These are phyloP conservation scores for Malus orientalis DNA, from an alignment of 306 rosid genomes.

Conservation along the genomic window DNA sequence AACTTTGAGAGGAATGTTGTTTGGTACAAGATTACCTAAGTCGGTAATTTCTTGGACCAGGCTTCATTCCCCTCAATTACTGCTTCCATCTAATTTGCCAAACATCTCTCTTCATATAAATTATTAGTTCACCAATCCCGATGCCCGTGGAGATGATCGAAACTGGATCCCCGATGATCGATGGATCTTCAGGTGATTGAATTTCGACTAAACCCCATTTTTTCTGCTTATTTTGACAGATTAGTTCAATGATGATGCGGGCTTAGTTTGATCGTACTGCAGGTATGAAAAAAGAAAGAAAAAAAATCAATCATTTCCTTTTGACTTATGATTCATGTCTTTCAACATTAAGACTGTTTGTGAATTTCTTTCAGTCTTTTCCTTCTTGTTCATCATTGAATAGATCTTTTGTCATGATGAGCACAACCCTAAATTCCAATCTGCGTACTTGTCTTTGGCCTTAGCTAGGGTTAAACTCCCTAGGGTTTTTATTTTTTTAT, in stretches of 20 bases:
- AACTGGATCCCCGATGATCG: not conserved
- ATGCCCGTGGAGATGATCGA: not conserved
- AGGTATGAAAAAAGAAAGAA: not conserved
- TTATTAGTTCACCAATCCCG: not conserved
- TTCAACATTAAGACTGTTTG: not conserved
- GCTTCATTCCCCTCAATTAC: constrained; percentile 79
- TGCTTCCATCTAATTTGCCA: not conserved
- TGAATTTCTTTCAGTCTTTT: not conserved
- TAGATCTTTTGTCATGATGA: not conserved
- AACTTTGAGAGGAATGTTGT: constrained; percentile 56
- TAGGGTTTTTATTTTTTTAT: not conserved
- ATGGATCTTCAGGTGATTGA: constrained; percentile 26
- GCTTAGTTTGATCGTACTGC: not conserved
- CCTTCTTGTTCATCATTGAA: not conserved
- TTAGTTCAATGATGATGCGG: constrained; percentile 32
- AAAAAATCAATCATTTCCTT: not conserved
- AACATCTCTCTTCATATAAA: not conserved
- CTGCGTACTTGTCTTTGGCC: not conserved
- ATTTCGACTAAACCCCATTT: not conserved
- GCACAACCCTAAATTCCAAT: not conserved
- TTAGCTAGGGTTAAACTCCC: not conserved
- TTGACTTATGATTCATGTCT: constrained; percentile 4
- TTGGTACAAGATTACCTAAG: constrained; percentile 47
- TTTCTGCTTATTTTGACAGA: not conserved
- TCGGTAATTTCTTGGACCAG: constrained; percentile 56